These are phyloP conservation scores for Heliamphora pulchella DNA, from an alignment of 179 eudicot species.

Conservation along the genomic window DNA sequence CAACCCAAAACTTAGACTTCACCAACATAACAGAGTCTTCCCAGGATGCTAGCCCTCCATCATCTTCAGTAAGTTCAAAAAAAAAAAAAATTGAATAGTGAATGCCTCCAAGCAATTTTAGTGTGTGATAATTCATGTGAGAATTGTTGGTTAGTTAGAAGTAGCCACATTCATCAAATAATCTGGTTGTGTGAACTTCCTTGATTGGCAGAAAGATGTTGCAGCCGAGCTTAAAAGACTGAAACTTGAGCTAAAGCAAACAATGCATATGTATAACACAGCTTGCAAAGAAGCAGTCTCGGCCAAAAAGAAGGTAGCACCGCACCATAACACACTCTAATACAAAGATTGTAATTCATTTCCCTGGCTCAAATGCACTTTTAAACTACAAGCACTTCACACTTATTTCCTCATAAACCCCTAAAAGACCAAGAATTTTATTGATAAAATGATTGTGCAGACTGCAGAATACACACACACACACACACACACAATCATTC, in stretches of 20 bases:
- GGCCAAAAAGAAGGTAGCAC: constrained; percentile 47
- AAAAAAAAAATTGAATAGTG: background rate
- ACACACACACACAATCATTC: background rate
- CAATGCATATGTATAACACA: constrained; percentile 43
- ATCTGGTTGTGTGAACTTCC: constrained; percentile 2
- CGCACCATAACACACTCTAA: background rate
- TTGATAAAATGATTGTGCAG: background rate
- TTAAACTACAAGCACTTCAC: background rate
- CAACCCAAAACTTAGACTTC: constrained; percentile 25
- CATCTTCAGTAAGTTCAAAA: constrained; percentile 17
- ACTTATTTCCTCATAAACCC: background rate
- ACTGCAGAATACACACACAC: background rate
- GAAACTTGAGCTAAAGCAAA: constrained; percentile 44
- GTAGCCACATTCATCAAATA: background rate
- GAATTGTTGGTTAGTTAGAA: background rate
- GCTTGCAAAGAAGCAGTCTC: constrained; percentile 46
- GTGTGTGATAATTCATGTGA: too few relatives aligned
- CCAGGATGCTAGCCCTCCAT: background rate
- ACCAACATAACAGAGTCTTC: constrained; percentile 18
- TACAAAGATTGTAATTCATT: background rate
- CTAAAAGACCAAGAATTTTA: background rate
- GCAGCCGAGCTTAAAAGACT: constrained; percentile 46
- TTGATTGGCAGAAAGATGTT: constrained; percentile 35
- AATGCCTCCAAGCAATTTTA: background rate
- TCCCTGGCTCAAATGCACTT: background rate